Evolutionary conservation across 2,329 filamentous ascomycete species (phyloP), one percentile per base, ranked within the genome.

Genomic region (Bipolaris sorokiniana): DNA sequence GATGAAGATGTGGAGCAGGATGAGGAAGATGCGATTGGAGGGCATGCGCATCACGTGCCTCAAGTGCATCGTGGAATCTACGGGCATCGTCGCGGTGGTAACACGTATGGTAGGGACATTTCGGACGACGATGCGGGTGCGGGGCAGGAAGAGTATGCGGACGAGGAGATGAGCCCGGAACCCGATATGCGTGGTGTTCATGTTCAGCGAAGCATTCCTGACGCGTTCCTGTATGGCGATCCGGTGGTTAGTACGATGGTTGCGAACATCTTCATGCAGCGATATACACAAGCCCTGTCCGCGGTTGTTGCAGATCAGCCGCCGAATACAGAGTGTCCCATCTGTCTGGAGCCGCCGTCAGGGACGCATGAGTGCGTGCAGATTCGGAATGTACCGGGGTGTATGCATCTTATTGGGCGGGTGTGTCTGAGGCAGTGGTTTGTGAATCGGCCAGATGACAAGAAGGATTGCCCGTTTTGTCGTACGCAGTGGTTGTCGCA

Each of bases 401-500:
- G 68, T 38, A 50, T 22, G 3, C 68, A 71, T 38, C 15, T 64
- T 5, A 55, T 70, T 16, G 64, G 68, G 3, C 18, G 47, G 3
- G 28, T 46, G 2, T 71, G 65, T 40, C 48, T 69, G 4, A 34
- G 48, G 5, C 40, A 49, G 2, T 48, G 66, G 2, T 49, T 71
- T 5, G 38, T 28, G 3, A 40, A 18, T 3, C 20, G 56, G 5
- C 53, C 58, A 5, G 41, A 42, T 15, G 13, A 48, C 1, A 44
- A 58, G 20, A 70, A 63, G 34, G 45, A 38, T 10, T 68, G 67
- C 38, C 66, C 61, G 7, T 28, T 68, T 1, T 68, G 67, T 40
- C 62, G 66, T 9, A 53, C 61, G 2, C 46, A 59, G 20, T 70
- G 63, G 60, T 36, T 63, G 28, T 31, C 28, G 28, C 10, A 11